These are phyloP conservation scores for Diaporthe caulivora DNA, from an alignment of 2,329 filamentous ascomycete genomes.

Conservation along the genomic window DNA sequence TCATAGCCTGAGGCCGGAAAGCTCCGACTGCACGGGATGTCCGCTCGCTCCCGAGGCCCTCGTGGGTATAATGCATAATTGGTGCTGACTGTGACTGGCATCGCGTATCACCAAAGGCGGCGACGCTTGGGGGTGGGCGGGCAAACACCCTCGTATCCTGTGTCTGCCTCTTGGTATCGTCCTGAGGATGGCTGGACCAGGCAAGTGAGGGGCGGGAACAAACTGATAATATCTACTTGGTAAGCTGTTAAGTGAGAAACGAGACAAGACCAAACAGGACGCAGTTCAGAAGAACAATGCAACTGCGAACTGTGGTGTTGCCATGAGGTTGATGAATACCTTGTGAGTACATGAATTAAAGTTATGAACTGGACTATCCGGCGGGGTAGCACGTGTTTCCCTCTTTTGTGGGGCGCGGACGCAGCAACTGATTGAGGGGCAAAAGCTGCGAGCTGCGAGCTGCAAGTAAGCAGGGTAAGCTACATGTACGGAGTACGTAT, in stretches of 20 bases:
- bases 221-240: neutral
- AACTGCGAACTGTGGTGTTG: constrained; percentile 13
- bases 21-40: constrained; percentile 1
- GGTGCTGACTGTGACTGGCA: neutral
- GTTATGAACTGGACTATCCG: rapidly evolving
- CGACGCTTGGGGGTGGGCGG: neutral
- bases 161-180: neutral
- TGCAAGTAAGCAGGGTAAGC: neutral
- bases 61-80: neutral
- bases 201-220: neutral
- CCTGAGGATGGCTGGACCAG: neutral
- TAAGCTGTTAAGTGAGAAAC: neutral
- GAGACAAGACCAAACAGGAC: neutral
- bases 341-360: neutral
- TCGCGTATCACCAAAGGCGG: neutral
- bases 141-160: no score
- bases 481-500: no score
- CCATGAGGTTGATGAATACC: neutral
- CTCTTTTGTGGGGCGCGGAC: neutral
- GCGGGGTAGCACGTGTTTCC: neutral
- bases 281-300: neutral
- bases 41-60: neutral
- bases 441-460: constrained; percentile 16
- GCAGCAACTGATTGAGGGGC: constrained; percentile 18
- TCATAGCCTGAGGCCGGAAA: neutral